Conservation (phyloP, 2,329 filamentous ascomycete species). For the Cercospora nicotianae region DNA sequence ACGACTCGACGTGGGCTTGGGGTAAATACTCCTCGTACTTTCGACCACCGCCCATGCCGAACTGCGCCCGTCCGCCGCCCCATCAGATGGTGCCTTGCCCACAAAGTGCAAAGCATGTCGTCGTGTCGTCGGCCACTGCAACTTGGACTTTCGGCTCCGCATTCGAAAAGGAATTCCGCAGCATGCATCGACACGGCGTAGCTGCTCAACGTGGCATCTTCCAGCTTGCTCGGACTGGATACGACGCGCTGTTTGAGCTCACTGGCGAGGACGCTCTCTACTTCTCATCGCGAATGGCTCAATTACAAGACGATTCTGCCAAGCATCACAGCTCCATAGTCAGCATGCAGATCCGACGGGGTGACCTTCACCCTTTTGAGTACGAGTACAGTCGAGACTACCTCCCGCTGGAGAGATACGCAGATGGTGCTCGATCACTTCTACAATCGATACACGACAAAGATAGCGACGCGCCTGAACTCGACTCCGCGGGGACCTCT, state of each 20-base stretch:
- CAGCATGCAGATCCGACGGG: conserved; percentile 76
- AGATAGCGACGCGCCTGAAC: conserved; percentile 61
- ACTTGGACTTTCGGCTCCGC: conserved; percentile 62
- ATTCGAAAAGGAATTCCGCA: conserved; percentile 53
- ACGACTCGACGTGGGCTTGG: conserved; percentile 80
- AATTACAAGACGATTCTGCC: conserved; percentile 53
- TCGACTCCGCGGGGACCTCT: conserved; percentile 33
- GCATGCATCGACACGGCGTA: conserved; percentile 25
- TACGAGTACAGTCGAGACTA: conserved; percentile 80
- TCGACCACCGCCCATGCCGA: conserved; percentile 61
- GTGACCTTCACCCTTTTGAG: conserved; percentile 75
- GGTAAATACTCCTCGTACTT: conserved; percentile 75
- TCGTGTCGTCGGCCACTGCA: conserved; percentile 70
- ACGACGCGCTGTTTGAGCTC: conserved; percentile 72
- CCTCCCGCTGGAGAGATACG: conserved; percentile 70
- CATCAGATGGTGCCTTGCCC: conserved; percentile 80
- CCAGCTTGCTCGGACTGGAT: conserved; percentile 66
- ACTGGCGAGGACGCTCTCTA: conserved; percentile 65
- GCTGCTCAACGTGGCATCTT: conserved; percentile 61
- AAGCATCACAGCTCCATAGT: conserved; percentile 57
- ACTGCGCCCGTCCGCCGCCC: conserved; percentile 69
- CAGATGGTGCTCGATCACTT: conserved; percentile 18
- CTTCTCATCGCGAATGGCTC: conserved; percentile 58
- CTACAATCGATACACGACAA: conserved; percentile 35
- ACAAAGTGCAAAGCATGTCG: conserved; percentile 69